These are phyloP conservation scores for Salix udensis DNA, from an alignment of 345 rosid genomes.

Conservation along the genomic window DNA sequence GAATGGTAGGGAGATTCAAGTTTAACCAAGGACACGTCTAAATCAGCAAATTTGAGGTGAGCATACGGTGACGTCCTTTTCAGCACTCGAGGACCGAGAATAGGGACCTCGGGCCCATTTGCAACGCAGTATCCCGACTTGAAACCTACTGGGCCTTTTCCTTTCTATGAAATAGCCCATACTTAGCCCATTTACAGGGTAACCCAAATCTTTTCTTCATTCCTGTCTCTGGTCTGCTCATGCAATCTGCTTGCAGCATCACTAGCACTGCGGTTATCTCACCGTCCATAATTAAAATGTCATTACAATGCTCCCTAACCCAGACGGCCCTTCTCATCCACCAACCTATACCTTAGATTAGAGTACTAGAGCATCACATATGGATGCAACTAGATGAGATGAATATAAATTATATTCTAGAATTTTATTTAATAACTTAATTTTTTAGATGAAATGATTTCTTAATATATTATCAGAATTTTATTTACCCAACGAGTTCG, in stretches of 20 bases:
- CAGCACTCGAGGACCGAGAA: not conserved
- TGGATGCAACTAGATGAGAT: not conserved
- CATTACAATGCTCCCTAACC: not conserved
- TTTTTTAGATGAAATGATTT: too few species aligned
- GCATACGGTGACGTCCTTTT: not conserved
- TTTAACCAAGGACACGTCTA: not conserved
- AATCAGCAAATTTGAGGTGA: too few species aligned
- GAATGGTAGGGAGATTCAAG: not conserved
- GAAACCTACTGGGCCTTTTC: not conserved
- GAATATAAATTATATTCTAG: too few species aligned
- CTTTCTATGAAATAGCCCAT: not conserved
- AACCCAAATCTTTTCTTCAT: not conserved
- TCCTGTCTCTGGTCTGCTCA: not conserved
- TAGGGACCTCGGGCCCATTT: not conserved
- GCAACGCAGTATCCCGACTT: too few species aligned
- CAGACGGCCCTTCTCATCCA: not conserved
- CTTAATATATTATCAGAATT: fast-evolving
- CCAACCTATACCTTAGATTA: not conserved
- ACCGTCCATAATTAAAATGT: not conserved
- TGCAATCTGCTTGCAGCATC: not conserved
- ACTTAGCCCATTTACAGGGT: not conserved
- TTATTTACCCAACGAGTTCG: too few species aligned
- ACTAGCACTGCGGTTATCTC: not conserved
- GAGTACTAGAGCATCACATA: not conserved
- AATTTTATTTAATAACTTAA: too few species aligned